phyloP scores from a whole-genome alignment of 805 yeast species.

The Yamadazyma laniorum region DNA sequence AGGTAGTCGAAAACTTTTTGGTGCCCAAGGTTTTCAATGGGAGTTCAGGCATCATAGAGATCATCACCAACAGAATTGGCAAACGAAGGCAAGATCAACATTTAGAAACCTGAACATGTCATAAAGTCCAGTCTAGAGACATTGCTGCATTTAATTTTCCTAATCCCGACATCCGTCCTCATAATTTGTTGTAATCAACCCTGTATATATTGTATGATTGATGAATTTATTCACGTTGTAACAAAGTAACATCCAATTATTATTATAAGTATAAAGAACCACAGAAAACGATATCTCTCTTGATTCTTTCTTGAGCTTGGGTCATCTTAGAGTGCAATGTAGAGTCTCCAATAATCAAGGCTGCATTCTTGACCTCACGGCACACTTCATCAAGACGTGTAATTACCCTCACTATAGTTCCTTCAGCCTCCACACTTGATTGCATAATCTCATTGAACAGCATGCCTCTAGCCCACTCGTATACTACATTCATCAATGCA shows the following conservation, averaged over 20 bases:
- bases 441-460: constrained; percentile 89
- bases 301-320: constrained; percentile 89
- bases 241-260: too few relatives aligned
- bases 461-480: constrained; percentile 96
- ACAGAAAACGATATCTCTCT: constrained; percentile 95
- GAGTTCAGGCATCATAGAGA: constrained; percentile 27
- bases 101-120: too few relatives aligned
- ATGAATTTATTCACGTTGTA: too few relatives aligned
- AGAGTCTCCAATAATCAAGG: constrained; percentile 91
- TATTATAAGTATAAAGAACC: constrained; percentile 80
- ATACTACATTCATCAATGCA: constrained; percentile 88
- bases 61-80: constrained; percentile 12
- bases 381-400: constrained; percentile 93
- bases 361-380: constrained; percentile 90
- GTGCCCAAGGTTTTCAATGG: constrained; percentile 27
- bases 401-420: constrained; percentile 94
- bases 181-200: too few relatives aligned
- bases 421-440: constrained; percentile 88
- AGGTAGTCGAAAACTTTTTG: constrained; percentile 20
- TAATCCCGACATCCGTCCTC: too few relatives aligned
- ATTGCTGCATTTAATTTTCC: too few relatives aligned
- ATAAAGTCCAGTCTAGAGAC: too few relatives aligned
- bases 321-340: constrained; percentile 85
- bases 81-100: constrained; percentile 1
- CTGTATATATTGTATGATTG: too few relatives aligned